Base-by-base conservation (phyloP, 768 basidiomycete species). In the Boletus speciosus region DNA sequence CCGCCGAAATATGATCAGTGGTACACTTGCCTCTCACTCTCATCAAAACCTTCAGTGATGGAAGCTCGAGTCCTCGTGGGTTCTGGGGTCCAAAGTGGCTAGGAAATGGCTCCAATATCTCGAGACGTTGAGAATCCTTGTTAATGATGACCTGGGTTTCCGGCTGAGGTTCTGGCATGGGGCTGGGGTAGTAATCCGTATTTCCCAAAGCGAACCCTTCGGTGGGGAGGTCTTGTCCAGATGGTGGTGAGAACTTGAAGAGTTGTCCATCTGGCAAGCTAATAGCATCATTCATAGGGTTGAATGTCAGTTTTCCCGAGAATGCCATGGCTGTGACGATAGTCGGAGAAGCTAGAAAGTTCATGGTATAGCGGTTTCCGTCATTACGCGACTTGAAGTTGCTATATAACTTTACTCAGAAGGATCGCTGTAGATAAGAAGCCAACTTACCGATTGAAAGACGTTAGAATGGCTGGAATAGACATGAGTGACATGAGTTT, bases 301-400 rank as follows among this genome's bases (percentile, higher is more conserved):
- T 95, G 77, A 99, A 99, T 11, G 90, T 86, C 40, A 98, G 79
- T 66, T 83, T 87, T 37, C 96, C 97, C 9, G 93, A 87, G 73
- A 98, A 98, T 1, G 95, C 85, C 92, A 96, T 93, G 1, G 97
- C 97, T 21, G 97, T 98, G 19, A 98, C 97, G 54, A 97, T 80
- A 34, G 94, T 96, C 1, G 97, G 97, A 5, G 95, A 98, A 8
- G 96, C 93, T 54, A 99, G 81, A 77, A 99, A 98, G 73, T 98
- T 98, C 93, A 96, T 92, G 15, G 95, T 98, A 51, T 85, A 77
- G 37, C 81, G 78, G 69, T 98, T 98, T 23, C 95, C 97, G 66
- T 99, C 97, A 68, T 99, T 99, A 61, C 97, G 83, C 3, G 94
- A 93, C 74, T 93, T 94, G 81, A 89, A 90, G 71, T 90, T 89